Conservation (phyloP, 768 basidiomycete species). For the Lactifluus subvellereus region DNA sequence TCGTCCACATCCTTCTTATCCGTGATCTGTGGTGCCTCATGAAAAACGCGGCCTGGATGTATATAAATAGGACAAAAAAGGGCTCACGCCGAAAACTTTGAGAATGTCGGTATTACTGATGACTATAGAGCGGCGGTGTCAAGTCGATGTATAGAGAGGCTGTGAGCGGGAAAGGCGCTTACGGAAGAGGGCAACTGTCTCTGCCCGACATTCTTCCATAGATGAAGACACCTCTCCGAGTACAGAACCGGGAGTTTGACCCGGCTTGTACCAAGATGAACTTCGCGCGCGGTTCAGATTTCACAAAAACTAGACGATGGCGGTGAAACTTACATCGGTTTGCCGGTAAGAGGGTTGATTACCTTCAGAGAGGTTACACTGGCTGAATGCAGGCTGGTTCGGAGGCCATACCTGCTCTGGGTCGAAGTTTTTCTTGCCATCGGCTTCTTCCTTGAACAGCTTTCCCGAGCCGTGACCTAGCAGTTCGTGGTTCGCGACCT, state of each 20-base stretch:
- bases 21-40: conserved; percentile 45
- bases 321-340: conserved; percentile 50
- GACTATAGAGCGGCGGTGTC: conserved; percentile 37
- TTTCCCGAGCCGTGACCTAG: conserved; percentile 85
- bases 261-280: conserved; percentile 82
- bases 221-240: conserved; percentile 86
- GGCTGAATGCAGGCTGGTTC: background rate
- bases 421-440: conserved; percentile 82
- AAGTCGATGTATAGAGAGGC: background rate
- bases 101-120: conserved; percentile 71
- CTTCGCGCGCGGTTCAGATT: conserved; percentile 33
- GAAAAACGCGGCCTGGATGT: background rate
- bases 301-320: background rate
- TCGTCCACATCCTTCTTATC: conserved; percentile 66
- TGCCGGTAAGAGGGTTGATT: conserved; percentile 75
- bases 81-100: conserved; percentile 64
- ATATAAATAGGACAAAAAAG: background rate
- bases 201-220: conserved; percentile 91
- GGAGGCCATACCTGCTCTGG: conserved; percentile 43
- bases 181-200: conserved; percentile 80
- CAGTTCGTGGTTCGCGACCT: conserved; percentile 87
- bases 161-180: conserved; percentile 28
- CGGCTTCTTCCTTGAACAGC: conserved; percentile 66
- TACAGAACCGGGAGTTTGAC: conserved; percentile 77
- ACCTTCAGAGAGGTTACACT: conserved; percentile 39